Base-by-base conservation (phyloP, 345 rosid species). In the Clausena lansium region DNA sequence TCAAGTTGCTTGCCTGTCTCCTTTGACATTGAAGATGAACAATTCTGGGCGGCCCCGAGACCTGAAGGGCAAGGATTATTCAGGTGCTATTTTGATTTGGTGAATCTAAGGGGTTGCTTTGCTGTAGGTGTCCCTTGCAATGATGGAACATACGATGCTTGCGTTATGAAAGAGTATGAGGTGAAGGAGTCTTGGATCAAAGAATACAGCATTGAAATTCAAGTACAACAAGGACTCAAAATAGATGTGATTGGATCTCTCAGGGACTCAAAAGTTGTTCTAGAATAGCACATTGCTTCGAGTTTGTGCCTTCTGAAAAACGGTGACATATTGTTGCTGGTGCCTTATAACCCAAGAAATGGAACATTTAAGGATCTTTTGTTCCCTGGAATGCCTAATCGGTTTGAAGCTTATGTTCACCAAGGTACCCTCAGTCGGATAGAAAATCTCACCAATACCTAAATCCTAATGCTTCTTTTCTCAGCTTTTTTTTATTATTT, bases 161-260 rank as follows among this genome's bases (percentile, higher is more conserved):
- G n/a, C n/a, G 20, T 60, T 17, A 70, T 80, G 85, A 83, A 79
- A 70, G 73, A 76, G 0, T 85, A 82, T 36, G 79, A 25, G 5
- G 78, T 47, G 28, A 68, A 68, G 30, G 81, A 83, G 27, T 77
- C 88, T 32, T 87, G 90, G 84, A 28, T 50, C 4, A 75, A 60
- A 59, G 80, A 82, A 47, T 78, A 64, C 68, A 73, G 36, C 65
- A 76, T 81, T n/a, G 79, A 81, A 61, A 7, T 4, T 62, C 45
- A 24, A 7, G 17, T 55, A 68, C 85, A 76, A 14, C 67, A 35
- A 41, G 78, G 72, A 9, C 32, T 83, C 61, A 50, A 68, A 22
- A 55, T 57, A 52, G 24, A 61, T 33, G 28, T 14, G 24, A 69
- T 9, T 22, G 8, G 36, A 33, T 35, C 32, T 32, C 47, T 30